Percentiles rank a stretch among this genome's conserved stretches.
These are phyloP conservation scores for Penicillium sp. DNA, from an alignment of 2,329 filamentous ascomycete genomes.

Conservation along the genomic window DNA sequence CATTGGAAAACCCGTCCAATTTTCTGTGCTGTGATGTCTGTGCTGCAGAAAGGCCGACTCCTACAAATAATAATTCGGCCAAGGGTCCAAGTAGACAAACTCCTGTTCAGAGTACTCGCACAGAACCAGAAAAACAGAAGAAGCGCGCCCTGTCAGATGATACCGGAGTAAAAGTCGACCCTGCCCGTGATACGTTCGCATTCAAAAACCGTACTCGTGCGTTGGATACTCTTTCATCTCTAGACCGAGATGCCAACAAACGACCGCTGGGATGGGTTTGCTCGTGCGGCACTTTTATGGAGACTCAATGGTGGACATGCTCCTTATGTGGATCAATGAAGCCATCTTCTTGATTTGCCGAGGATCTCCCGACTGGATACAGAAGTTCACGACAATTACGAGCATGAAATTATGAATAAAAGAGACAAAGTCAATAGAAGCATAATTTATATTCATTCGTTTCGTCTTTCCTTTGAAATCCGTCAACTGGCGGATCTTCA, in stretches of 20 bases:
- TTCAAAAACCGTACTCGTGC: constrained; percentile 33
- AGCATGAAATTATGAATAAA: too few relatives aligned
- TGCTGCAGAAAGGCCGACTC: constrained; percentile 53
- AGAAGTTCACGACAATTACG: too few relatives aligned
- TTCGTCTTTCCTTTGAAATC: neutral
- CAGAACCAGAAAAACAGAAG: constrained; percentile 16
- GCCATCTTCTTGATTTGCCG: constrained; percentile 41
- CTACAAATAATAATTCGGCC: constrained; percentile 18
- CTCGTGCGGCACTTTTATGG: constrained; percentile 63
- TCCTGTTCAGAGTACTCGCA: neutral
- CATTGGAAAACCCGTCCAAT: constrained; percentile 60
- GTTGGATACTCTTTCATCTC: constrained; percentile 38
- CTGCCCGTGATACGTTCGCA: constrained; percentile 16
- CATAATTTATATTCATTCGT: too few relatives aligned
- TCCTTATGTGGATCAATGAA: constrained; percentile 62
- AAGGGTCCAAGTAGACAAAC: neutral
- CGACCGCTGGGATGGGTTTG: constrained; percentile 62
- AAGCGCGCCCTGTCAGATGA: constrained; percentile 20
- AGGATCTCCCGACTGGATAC: too few relatives aligned
- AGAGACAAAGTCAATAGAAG: too few relatives aligned
- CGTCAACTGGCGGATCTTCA: neutral
- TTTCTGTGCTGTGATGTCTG: constrained; percentile 64
- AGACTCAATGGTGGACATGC: constrained; percentile 66
- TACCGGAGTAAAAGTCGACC: constrained; percentile 9
- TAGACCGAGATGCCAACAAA: constrained; percentile 45